Conservation (phyloP, 306 rosid species). For the Parietaria judaica region DNA sequence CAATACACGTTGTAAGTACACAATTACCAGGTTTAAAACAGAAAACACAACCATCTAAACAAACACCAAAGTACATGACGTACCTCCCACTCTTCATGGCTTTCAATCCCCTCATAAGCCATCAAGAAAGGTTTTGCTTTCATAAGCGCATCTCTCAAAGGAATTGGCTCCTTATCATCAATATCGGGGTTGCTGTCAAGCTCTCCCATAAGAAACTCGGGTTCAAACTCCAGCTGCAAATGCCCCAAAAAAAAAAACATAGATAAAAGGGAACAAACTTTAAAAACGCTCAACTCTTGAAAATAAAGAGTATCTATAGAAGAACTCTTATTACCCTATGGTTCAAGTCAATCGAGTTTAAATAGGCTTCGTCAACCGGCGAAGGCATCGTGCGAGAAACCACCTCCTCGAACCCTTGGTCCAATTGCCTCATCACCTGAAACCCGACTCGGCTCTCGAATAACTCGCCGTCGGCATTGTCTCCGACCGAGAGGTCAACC, state of each 20-base stretch:
- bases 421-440: constrained; percentile 51
- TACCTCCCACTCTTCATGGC: constrained; percentile 99
- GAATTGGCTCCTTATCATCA: constrained; percentile 76
- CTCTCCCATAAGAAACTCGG: constrained; percentile 76
- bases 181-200: constrained; percentile 76
- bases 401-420: constrained; percentile 60
- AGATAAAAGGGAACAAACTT: background rate
- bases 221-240: constrained; percentile 86
- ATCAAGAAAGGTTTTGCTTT: constrained; percentile 92
- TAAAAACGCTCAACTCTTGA: background rate
- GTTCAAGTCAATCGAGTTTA: constrained; percentile 43
- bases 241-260: constrained; percentile 4
- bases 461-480: constrained; percentile 66
- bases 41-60: background rate
- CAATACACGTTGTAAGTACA: background rate
- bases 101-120: constrained; percentile 76
- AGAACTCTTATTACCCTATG: constrained; percentile 34
- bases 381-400: constrained; percentile 44
- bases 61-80: constrained; percentile 7
- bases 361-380: constrained; percentile 45
- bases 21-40: background rate
- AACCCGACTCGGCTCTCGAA: constrained; percentile 66
- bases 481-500: constrained; percentile 25
- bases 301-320: background rate
- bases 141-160: constrained; percentile 80